Base-by-base conservation (phyloP, 2,329 filamentous ascomycete species). In the Aschersonia sp. region DNA sequence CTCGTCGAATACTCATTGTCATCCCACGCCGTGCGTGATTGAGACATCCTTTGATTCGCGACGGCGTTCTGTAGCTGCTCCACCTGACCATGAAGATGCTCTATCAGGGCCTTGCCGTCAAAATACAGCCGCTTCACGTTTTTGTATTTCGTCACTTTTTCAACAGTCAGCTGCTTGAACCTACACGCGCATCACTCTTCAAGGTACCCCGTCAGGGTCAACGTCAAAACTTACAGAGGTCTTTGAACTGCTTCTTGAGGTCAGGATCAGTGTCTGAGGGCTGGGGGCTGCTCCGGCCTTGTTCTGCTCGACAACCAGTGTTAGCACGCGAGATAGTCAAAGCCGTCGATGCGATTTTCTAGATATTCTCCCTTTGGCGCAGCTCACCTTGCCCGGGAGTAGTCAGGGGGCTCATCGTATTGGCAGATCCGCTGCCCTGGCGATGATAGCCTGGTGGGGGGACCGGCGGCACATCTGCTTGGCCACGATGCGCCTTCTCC, bases 91-190 rank as follows among this genome's bases (percentile, higher is more conserved):
- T 83, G 85, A 57, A 94, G 84, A 58, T 85, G 80, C 59, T 96
- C 89, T 47, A 97, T 91, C 66, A 96, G 89, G 12, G 82, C 76
- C 61, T 94, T 92, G 60, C 91, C 89, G 54, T 97, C 92, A 63
- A 97, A 97, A 63, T 96, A 98, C 58, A 96, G 85, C 48, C 89
- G 82, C 71, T 98, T 98, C 50, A 98, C 91, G 61, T 96, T 95
- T 64, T 94, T 94, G 64, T 98, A 98, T 69, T 98, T 98, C 55
- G 80, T 80, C 59, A 92, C 89, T 95, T 53, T 47, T 59, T 40
- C 5, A 29, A 66, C 32, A 38, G 10, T 58, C 29, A 47, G 41
- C 32, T 49, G 20, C 20, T 20, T 20, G 20, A 20, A 20, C 20
- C 20, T 20, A 1, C 20, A 20, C 20, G 2, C 20, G 20, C 20